Percentiles rank a stretch among this genome's conserved stretches.
phyloP scores from a whole-genome alignment of 371 early-diverging fungal genomes.

The Blakeslea trispora region DNA sequence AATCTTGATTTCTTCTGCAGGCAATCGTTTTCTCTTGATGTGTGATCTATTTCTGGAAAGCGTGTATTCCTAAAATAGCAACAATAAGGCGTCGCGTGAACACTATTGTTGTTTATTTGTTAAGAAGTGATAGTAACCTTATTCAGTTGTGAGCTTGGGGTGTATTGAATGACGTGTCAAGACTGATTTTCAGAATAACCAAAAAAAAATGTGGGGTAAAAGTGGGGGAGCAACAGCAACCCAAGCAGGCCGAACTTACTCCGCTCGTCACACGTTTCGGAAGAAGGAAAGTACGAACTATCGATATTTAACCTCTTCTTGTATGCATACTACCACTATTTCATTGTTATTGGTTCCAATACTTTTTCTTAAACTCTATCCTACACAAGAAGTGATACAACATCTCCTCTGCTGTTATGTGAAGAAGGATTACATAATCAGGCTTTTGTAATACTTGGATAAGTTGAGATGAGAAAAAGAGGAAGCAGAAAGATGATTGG shows the following conservation, averaged over 20 bases:
- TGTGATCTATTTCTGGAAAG: too few relatives aligned
- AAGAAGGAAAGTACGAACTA: background rate
- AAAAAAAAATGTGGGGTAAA: conserved; percentile 5
- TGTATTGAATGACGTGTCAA: too few relatives aligned
- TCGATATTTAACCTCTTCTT: too few relatives aligned
- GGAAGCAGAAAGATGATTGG: background rate
- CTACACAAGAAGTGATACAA: too few relatives aligned
- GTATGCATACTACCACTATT: too few relatives aligned
- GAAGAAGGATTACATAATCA: background rate
- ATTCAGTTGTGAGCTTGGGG: background rate
- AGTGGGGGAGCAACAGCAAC: background rate
- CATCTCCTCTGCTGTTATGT: too few relatives aligned
- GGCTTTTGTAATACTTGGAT: background rate
- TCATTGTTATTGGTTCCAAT: too few relatives aligned
- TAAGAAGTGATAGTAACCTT: too few relatives aligned
- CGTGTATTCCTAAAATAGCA: background rate
- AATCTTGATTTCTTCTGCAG: too few relatives aligned
- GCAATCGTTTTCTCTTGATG: too few relatives aligned
- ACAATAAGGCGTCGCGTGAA: background rate
- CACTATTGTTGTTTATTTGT: too few relatives aligned
- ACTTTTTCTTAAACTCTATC: too few relatives aligned
- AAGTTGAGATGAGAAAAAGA: background rate
- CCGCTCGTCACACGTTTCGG: conserved; percentile 7
- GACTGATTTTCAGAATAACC: conserved; percentile 5
- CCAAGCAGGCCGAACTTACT: background rate